Percentiles rank a stretch among this genome's conserved stretches.
Conservation (phyloP, 805 yeast species). For the Candida parachauliodes region DNA sequence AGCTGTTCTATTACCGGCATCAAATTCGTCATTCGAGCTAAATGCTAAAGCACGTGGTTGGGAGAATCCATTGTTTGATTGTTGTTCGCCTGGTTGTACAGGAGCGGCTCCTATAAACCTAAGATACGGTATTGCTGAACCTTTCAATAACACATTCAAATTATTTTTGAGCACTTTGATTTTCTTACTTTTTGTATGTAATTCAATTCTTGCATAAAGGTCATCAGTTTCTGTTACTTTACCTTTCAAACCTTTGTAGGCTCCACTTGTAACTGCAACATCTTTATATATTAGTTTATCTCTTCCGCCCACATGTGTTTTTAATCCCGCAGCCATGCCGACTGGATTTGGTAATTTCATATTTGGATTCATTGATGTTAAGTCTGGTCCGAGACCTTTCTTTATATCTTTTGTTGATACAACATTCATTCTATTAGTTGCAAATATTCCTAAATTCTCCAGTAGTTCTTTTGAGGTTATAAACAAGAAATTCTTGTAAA, state of each 20-base stretch:
- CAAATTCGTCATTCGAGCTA: slow-evolving; percentile 16
- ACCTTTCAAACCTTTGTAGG: slow-evolving; percentile 93
- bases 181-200: slow-evolving; percentile 88
- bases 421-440: slow-evolving; percentile 68
- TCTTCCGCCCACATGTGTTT: slow-evolving; percentile 62
- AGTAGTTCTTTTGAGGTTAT: slow-evolving; percentile 72
- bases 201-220: slow-evolving; percentile 83
- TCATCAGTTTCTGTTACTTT: slow-evolving; percentile 92
- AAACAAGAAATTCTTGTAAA: slow-evolving; percentile 76
- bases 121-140: slow-evolving; percentile 71
- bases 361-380: slow-evolving; percentile 84
- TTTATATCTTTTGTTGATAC: slow-evolving; percentile 80
- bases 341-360: slow-evolving; percentile 57
- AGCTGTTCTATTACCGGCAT: slow-evolving; percentile 45
- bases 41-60: slow-evolving; percentile 30
- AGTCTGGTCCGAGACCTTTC: slow-evolving; percentile 55
- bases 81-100: slow-evolving; percentile 6
- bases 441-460: slow-evolving; percentile 92
- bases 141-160: slow-evolving; percentile 67
- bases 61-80: slow-evolving; percentile 11
- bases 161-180: slow-evolving; percentile 79
- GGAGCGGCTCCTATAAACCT: slow-evolving; percentile 60
- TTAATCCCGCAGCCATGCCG: slow-evolving; percentile 36
- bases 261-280: slow-evolving; percentile 85
- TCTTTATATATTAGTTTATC: slow-evolving; percentile 79